Evolutionary conservation across 805 yeast species (phyloP).

Genomic region (Wickerhamomyces hampshirensis): DNA sequence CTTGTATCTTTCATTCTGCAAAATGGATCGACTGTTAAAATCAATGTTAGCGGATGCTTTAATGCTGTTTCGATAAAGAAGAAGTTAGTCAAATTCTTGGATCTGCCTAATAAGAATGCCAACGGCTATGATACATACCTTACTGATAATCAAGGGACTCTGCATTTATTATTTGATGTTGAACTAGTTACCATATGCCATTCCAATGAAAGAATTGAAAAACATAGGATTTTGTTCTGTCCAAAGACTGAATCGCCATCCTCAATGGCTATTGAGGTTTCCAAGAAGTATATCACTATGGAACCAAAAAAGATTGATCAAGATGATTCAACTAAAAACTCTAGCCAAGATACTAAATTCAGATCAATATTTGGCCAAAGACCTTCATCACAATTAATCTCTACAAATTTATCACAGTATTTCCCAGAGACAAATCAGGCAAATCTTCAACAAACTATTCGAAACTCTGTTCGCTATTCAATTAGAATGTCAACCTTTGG

Average conservation of each 20-base stretch:
- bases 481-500: constrained; percentile 45
- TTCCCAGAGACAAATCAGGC: constrained; percentile 79
- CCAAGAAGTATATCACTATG: constrained; percentile 34
- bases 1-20: constrained; percentile 66
- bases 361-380: constrained; percentile 71
- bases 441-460: constrained; percentile 71
- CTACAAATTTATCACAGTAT: constrained; percentile 83
- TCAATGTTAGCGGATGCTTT: constrained; percentile 74
- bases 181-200: constrained; percentile 82
- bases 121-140: constrained; percentile 58
- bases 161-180: constrained; percentile 60
- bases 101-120: constrained; percentile 37
- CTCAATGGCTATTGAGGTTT: constrained; percentile 50
- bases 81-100: constrained; percentile 57
- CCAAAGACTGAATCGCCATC: constrained; percentile 61
- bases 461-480: constrained; percentile 80
- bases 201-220: constrained; percentile 65
- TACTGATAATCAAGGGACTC: constrained; percentile 36
- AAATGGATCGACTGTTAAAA: constrained; percentile 64
- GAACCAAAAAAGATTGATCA: constrained; percentile 16
- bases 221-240: constrained; percentile 64
- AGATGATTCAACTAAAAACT: constrained; percentile 1
- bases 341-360: constrained; percentile 20
- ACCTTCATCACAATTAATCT: constrained; percentile 89
- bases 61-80: constrained; percentile 75